Percentiles rank a stretch among this genome's conserved stretches.
These are phyloP conservation scores for Elaeagnus macrophylla DNA, from an alignment of 306 rosid genomes.

Conservation along the genomic window DNA sequence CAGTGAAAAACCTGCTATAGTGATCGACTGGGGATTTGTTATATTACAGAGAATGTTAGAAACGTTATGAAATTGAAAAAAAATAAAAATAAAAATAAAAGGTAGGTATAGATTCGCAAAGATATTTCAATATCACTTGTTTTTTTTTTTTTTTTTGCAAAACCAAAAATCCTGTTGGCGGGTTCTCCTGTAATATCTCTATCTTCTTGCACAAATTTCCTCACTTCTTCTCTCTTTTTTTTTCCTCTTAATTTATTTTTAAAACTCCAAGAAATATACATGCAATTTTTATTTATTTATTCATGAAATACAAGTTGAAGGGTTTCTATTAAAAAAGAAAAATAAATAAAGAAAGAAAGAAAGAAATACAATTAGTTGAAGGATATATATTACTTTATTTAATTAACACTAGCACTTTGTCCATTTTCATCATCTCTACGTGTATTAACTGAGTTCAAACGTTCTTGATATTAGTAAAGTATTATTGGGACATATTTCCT, in stretches of 20 bases:
- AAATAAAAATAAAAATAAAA: neutral
- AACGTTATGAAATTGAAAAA: neutral
- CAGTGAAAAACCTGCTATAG: conserved; percentile 17
- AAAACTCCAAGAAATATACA: conserved; percentile 6
- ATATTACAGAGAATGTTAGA: conserved; percentile 29
- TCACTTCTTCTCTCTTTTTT: neutral
- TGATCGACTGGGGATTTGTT: conserved; percentile 8
- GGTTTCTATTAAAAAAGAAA: neutral
- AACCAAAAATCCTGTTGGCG: conserved; percentile 7
- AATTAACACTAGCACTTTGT: no score
- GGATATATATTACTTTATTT: no score
- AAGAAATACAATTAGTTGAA: no score
- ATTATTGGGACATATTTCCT: no score
- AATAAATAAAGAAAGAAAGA: no score
- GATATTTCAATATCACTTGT: neutral
- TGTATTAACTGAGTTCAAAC: no score
- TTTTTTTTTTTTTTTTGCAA: no score
- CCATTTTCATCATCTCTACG: no score
- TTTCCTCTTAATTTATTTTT: neutral
- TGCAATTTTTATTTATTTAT: no score
- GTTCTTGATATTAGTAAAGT: no score
- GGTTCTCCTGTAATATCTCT: neutral
- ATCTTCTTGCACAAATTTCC: conserved; percentile 10
- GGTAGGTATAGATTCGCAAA: neutral
- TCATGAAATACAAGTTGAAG: neutral